Evolutionary conservation across 2,329 filamentous ascomycete genomes (phyloP).

Genomic region (Meredithiella fracta): DNA sequence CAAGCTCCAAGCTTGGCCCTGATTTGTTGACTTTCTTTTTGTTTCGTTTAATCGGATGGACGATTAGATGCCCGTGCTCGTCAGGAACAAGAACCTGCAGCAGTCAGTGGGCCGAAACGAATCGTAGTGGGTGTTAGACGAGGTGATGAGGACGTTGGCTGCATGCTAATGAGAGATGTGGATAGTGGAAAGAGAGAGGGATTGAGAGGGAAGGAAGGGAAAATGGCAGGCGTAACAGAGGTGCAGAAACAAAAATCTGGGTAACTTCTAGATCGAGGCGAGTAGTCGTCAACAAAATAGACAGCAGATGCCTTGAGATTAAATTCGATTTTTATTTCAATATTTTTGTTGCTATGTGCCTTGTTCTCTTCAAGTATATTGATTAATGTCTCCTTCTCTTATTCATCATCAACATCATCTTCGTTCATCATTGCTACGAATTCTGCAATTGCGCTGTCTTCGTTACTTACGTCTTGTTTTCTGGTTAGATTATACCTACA

Average conservation of each 20-base stretch:
- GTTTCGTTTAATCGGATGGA: neutral
- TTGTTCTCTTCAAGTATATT: neutral
- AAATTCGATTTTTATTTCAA: neutral
- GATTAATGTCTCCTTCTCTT: neutral
- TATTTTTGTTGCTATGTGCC: neutral
- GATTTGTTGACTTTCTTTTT: constrained; percentile 1
- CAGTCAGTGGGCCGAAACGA: neutral
- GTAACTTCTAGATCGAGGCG: too few species aligned
- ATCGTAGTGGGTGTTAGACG: neutral
- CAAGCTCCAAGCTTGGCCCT: neutral
- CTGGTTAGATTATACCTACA: neutral
- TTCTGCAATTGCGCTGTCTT: neutral
- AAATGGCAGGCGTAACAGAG: neutral
- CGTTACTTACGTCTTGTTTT: neutral
- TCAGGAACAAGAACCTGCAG: neutral
- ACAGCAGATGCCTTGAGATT: neutral
- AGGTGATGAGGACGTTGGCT: neutral
- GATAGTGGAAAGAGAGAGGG: too few species aligned
- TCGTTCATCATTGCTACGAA: neutral
- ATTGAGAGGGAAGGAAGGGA: neutral
- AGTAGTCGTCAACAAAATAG: neutral
- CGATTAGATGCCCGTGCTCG: neutral
- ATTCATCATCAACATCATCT: neutral
- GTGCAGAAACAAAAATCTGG: too few species aligned
- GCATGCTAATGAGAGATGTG: too few species aligned